Evolutionary conservation across 2,329 filamentous ascomycete genomes (phyloP).

Genomic region (Botrytis galanthina): DNA sequence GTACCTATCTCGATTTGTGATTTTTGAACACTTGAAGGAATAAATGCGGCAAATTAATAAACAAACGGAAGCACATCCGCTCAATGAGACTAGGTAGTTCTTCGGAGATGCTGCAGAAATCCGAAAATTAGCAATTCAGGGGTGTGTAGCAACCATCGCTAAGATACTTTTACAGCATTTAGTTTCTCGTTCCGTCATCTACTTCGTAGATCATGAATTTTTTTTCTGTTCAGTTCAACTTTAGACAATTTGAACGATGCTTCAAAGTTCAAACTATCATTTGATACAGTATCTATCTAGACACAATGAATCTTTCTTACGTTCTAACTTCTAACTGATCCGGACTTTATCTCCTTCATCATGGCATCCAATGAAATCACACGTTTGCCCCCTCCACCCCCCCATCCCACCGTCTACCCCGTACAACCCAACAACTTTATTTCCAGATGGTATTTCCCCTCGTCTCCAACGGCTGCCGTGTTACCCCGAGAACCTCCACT

Average conservation of each 20-base stretch:
- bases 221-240: background rate
- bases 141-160: background rate
- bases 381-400: too few species aligned
- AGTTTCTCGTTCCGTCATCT: background rate
- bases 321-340: background rate
- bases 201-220: background rate
- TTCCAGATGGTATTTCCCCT: constrained; percentile 12
- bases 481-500: constrained; percentile 3
- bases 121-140: background rate
- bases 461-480: constrained; percentile 21
- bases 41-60: background rate
- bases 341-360: background rate
- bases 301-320: background rate
- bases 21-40: background rate
- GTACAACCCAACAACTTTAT: constrained; percentile 1
- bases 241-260: background rate
- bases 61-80: background rate
- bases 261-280: background rate
- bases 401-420: background rate
- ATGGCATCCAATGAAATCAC: background rate
- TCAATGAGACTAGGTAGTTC: background rate
- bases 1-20: background rate
- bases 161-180: background rate
- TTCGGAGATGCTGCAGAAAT: background rate
- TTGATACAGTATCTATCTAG: background rate